Conservation (phyloP, 2,329 filamentous ascomycete genomes). For the Arthrobotrys iridis region DNA sequence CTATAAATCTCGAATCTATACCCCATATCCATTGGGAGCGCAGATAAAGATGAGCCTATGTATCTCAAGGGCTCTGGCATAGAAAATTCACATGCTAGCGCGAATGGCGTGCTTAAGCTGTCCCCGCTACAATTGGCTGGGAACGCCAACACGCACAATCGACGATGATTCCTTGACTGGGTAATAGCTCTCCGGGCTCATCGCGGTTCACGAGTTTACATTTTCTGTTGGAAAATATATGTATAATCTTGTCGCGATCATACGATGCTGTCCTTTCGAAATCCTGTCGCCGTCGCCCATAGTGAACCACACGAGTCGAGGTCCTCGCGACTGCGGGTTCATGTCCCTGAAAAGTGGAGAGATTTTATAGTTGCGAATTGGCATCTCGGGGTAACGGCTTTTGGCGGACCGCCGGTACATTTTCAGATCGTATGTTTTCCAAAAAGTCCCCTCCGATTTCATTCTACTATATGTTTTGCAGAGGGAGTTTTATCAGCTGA, state of each 20-base stretch:
- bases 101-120: constrained; percentile 12
- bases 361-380: constrained; percentile 62
- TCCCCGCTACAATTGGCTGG: background rate
- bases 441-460: background rate
- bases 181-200: background rate
- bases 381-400: constrained; percentile 73
- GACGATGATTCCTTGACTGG: background rate
- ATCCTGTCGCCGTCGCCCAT: background rate
- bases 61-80: background rate
- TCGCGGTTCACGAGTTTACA: background rate
- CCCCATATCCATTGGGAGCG: background rate
- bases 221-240: background rate
- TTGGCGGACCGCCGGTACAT: constrained; percentile 75
- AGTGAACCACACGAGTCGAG: background rate
- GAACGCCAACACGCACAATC: background rate
- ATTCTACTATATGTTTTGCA: background rate
- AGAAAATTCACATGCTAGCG: background rate
- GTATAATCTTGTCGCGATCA: background rate
- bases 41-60: background rate
- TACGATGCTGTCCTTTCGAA: constrained; percentile 33
- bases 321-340: background rate
- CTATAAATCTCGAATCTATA: background rate
- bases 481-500: background rate
- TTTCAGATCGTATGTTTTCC: constrained; percentile 72
- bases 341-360: constrained; percentile 28